Evolutionary conservation across 768 basidiomycete species (phyloP).

Genomic region (Russula dissimulans): DNA sequence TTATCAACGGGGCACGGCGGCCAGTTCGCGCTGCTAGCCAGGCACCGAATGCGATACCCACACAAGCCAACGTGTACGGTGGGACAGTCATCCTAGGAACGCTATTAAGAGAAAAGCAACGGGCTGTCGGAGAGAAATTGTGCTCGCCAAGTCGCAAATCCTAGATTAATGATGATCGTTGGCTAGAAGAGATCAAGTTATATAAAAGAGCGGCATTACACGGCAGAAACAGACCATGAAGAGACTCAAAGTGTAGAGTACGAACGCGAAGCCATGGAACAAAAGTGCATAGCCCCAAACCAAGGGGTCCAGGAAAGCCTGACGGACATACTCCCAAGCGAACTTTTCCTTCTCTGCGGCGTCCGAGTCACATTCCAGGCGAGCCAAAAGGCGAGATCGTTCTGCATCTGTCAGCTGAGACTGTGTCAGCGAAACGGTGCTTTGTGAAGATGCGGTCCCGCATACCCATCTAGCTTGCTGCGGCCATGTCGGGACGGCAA

Average conservation of each 20-base stretch:
- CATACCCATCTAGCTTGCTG: conserved; percentile 48
- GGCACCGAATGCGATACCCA: conserved; percentile 42
- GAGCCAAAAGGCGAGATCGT: conserved; percentile 38
- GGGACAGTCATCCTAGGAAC: conserved; percentile 44
- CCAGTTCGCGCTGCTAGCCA: conserved; percentile 43
- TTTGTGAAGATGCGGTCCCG: not conserved
- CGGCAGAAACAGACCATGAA: conserved; percentile 37
- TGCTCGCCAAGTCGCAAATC: conserved; percentile 51
- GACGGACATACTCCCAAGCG: conserved; percentile 46
- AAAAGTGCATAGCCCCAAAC: conserved; percentile 52
- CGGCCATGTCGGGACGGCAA: conserved; percentile 51
- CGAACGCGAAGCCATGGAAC: conserved; percentile 55
- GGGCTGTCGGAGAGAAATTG: conserved; percentile 29
- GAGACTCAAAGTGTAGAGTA: conserved; percentile 47
- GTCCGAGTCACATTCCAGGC: conserved; percentile 46
- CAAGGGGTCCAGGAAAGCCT: conserved; percentile 48
- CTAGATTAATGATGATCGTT: conserved; percentile 48
- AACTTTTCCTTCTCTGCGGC: conserved; percentile 45
- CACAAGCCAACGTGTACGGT: conserved; percentile 43
- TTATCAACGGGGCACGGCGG: conserved; percentile 44
- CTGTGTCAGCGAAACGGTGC: not conserved
- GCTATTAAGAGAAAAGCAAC: not conserved
- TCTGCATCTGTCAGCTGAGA: conserved; percentile 44
- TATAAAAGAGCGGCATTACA: not conserved
- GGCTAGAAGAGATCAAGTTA: conserved; percentile 30